phyloP scores from a whole-genome alignment of 2,329 filamentous ascomycete species.

The Davidsoniella eucalypti region DNA sequence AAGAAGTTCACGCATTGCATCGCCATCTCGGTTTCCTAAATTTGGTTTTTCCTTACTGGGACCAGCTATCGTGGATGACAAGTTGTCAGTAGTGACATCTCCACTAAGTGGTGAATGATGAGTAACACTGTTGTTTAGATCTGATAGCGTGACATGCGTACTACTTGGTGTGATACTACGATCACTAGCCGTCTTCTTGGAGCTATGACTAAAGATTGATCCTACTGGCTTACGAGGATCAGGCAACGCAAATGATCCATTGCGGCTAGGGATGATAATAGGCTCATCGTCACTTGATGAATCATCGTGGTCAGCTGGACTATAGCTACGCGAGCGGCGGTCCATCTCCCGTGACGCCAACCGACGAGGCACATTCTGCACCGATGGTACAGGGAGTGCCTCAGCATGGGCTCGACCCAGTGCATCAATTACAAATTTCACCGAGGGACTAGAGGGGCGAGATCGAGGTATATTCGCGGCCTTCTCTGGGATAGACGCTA shows the following conservation, averaged over 20 bases:
- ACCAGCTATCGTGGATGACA: too few species aligned
- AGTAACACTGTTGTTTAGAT: too few species aligned
- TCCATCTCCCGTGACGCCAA: constrained; percentile 6
- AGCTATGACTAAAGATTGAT: constrained; percentile 27
- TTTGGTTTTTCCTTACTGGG: background rate
- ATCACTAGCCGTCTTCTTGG: constrained; percentile 32
- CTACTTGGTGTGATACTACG: constrained; percentile 26
- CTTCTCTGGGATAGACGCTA: constrained; percentile 42
- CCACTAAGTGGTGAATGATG: constrained; percentile 19
- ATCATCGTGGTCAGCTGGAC: constrained; percentile 27
- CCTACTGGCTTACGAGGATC: constrained; percentile 34
- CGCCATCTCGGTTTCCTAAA: constrained; percentile 25
- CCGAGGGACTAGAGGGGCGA: constrained; percentile 37
- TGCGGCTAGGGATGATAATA: constrained; percentile 46
- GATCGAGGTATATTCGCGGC: constrained; percentile 23
- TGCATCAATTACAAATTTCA: constrained; percentile 48
- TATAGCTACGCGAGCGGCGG: constrained; percentile 12
- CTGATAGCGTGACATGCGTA: constrained; percentile 19
- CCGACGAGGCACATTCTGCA: constrained; percentile 1
- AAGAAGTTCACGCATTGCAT: constrained; percentile 43
- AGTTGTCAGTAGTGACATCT: background rate
- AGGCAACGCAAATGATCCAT: constrained; percentile 36
- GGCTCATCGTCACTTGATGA: constrained; percentile 48
- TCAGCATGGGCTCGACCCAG: constrained; percentile 41
- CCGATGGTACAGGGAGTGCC: constrained; percentile 17